phyloP scores from a whole-genome alignment of 257 asterid species.

The Galeopsis tetrahit region DNA sequence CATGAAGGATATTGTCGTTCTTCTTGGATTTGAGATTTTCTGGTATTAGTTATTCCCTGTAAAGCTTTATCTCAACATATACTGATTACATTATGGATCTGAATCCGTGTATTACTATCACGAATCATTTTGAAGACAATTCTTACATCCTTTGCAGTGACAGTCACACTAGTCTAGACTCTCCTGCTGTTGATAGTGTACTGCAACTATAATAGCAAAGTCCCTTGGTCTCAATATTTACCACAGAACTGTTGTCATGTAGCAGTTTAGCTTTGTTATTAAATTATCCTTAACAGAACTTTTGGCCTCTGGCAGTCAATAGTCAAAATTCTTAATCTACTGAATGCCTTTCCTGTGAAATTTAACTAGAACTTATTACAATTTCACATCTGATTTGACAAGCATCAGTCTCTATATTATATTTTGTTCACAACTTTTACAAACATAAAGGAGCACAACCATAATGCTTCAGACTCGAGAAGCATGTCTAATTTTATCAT shows the following conservation, averaged over 20 bases:
- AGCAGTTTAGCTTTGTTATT: constrained; percentile 6
- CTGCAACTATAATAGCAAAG: neutral
- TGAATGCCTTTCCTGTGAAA: constrained; percentile 14
- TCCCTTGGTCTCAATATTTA: constrained; percentile 8
- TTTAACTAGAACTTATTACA: constrained; percentile 23
- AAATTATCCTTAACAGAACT: constrained; percentile 6
- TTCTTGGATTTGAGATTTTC: constrained; percentile 23
- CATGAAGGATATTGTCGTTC: constrained; percentile 21
- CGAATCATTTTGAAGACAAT: neutral
- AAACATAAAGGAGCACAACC: neutral
- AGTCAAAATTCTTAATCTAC: constrained; percentile 15
- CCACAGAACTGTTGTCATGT: constrained; percentile 20
- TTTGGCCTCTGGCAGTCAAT: constrained; percentile 15
- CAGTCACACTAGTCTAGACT: constrained; percentile 11
- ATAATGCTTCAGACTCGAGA: constrained; percentile 22
- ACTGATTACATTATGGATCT: constrained; percentile 9
- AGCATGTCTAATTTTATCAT: constrained; percentile 31
- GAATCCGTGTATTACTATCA: constrained; percentile 14
- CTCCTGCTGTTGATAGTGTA: constrained; percentile 1
- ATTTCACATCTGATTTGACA: constrained; percentile 7
- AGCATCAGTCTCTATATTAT: constrained; percentile 14
- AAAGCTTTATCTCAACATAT: constrained; percentile 20
- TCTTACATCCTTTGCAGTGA: constrained; percentile 25
- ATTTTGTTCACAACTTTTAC: constrained; percentile 24
- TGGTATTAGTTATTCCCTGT: constrained; percentile 7